A percentile compares a stretch with the other conserved stretches of the same genome.
Evolutionary conservation across 2,329 filamentous ascomycete species (phyloP).

Genomic region (Diaporthe vexans): DNA sequence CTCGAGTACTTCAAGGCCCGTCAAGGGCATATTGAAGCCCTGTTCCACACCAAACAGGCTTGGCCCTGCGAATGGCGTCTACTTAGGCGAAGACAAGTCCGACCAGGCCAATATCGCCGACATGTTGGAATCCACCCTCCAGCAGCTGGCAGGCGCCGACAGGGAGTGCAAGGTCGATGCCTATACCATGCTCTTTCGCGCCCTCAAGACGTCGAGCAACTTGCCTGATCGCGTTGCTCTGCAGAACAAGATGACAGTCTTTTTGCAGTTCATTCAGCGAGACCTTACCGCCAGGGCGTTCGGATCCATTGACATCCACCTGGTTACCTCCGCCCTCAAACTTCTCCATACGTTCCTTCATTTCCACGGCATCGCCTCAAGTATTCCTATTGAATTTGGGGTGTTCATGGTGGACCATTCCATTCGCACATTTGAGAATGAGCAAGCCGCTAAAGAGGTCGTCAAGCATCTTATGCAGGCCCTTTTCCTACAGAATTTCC

Average conservation of each 20-base stretch:
- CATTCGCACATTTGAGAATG: slow-evolving; percentile 79
- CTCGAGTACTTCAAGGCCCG: slow-evolving; percentile 58
- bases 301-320: slow-evolving; percentile 73
- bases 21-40: slow-evolving; percentile 84
- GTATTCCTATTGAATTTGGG: slow-evolving; percentile 83
- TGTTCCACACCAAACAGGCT: slow-evolving; percentile 64
- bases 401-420: slow-evolving; percentile 85
- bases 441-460: slow-evolving; percentile 79
- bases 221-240: slow-evolving; percentile 82
- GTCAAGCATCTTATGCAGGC: slow-evolving; percentile 85
- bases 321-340: slow-evolving; percentile 83
- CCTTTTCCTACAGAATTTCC: slow-evolving; percentile 84
- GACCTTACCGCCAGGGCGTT: slow-evolving; percentile 78
- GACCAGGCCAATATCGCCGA: slow-evolving; percentile 72
- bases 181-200: slow-evolving; percentile 83
- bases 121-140: slow-evolving; percentile 88
- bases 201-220: slow-evolving; percentile 85
- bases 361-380: slow-evolving; percentile 77
- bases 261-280: slow-evolving; percentile 86
- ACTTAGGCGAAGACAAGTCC: slow-evolving; percentile 54
- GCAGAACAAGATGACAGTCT: slow-evolving; percentile 79
- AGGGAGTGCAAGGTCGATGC: slow-evolving; percentile 84
- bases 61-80: slow-evolving; percentile 57
- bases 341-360: slow-evolving; percentile 83
- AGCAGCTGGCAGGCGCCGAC: slow-evolving; percentile 83